Evolutionary conservation across 129 eudicot species (phyloP), one percentile per base, ranked within the genome.

Genomic region (Flaveria robusta): DNA sequence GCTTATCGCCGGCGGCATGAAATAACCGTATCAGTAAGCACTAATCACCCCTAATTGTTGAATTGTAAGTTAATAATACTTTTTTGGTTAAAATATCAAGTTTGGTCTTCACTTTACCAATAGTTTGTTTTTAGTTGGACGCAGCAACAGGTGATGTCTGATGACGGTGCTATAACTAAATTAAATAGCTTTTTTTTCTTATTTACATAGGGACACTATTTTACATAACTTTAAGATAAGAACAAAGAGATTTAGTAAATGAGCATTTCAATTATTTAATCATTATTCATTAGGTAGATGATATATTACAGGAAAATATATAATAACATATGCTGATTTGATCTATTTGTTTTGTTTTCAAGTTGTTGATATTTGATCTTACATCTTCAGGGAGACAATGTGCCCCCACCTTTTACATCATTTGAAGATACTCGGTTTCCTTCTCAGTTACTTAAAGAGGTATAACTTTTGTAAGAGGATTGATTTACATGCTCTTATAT

Each of bases 351-450:
- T 43, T 45, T 46, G 52, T 60, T 78, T 78, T 18, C 41, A 60
- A 29, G 45, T 70, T 77, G 69, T 65, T 77, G 79, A 83, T 71
- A 45, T 47, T 22, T 34, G 77, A 56, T 71, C 52, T 1, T 71
- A 47, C 66, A 70, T 80, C 8, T 80, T 74, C 78, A 94, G 98
- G 98, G 98, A 86, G 68, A 68, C 71, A 80, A 81, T 71, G 96
- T 89, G 45, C 96, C 97, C 26, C 72, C 81, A 54, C 98, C 98
- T 16, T 85, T 90, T 81, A 84, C 74, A 29, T 85, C 96, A 39
- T 94, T 94, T 91, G 86, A 87, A 85, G 87, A 81, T 42, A 87
- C 96, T 74, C 88, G 88, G 45, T 91, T 94, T 41, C 98, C 98
- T 72, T 75, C 98, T 18, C 96, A 91, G 85, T 72, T 94, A 65